Percentiles rank a stretch among this genome's conserved stretches.
These are phyloP conservation scores for Claviceps sp. DNA, from an alignment of 2,329 filamentous ascomycete genomes.

Conservation along the genomic window DNA sequence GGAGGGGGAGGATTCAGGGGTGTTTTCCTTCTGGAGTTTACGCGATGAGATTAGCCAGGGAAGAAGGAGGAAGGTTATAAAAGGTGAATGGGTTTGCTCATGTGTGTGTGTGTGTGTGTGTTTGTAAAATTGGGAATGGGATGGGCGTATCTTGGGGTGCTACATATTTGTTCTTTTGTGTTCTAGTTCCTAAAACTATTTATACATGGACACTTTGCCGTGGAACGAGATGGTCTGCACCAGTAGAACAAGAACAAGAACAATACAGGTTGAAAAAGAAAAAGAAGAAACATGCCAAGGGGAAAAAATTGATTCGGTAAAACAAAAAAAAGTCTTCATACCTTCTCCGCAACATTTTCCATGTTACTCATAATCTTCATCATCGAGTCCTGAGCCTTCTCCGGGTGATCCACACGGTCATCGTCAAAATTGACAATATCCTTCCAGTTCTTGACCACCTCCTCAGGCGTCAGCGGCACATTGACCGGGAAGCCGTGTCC, in stretches of 20 bases:
- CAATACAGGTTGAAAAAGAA: conserved; percentile 6
- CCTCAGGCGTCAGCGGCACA: conserved; percentile 70
- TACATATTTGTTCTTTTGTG: neutral
- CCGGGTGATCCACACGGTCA: conserved; percentile 74
- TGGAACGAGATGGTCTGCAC: neutral
- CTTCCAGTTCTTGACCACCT: conserved; percentile 61
- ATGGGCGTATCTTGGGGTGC: neutral
- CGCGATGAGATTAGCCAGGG: too few species aligned
- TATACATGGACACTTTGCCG: conserved; percentile 7
- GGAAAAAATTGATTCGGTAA: neutral
- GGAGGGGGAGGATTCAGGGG: conserved; percentile 14
- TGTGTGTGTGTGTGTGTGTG: too few species aligned
- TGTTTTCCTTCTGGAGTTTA: neutral
- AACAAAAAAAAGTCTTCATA: conserved; percentile 29
- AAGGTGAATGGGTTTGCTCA: neutral
- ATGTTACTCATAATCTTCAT: conserved; percentile 72
- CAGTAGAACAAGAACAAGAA: conserved; percentile 5
- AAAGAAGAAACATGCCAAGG: neutral
- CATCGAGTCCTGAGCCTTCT: conserved; percentile 61
- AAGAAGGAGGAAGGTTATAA: too few species aligned
- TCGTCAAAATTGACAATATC: conserved; percentile 80
- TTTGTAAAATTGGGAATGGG: too few species aligned
- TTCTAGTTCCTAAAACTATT: conserved; percentile 9
- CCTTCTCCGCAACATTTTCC: conserved; percentile 57
- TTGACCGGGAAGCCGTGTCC: conserved; percentile 88